phyloP scores from a whole-genome alignment of 2,329 filamentous ascomycete species.

The Fusarium scirpi region DNA sequence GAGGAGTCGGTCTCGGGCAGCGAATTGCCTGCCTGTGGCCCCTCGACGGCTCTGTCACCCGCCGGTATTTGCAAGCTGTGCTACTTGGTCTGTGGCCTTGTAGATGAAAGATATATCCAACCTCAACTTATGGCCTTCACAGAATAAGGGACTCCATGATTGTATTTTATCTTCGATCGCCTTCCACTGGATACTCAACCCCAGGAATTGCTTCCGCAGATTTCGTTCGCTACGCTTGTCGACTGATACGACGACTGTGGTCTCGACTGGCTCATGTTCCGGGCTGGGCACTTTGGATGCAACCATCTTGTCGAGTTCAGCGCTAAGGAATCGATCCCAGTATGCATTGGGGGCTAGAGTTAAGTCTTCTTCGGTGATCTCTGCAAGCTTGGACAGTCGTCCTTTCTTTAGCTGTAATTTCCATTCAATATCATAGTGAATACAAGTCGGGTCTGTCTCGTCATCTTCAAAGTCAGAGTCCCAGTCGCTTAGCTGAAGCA shows the following conservation, averaged over 20 bases:
- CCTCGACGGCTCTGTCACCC: neutral
- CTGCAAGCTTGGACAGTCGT: slow-evolving; percentile 1
- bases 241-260: neutral
- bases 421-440: slow-evolving; percentile 24
- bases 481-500: slow-evolving; percentile 20
- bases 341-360: slow-evolving; percentile 16
- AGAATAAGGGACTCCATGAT: too few relatives aligned
- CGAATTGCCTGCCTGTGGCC: neutral
- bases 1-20: neutral
- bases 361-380: slow-evolving; percentile 17
- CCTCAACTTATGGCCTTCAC: too few relatives aligned
- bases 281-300: neutral
- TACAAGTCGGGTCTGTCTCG: slow-evolving; percentile 13
- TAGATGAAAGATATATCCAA: too few relatives aligned
- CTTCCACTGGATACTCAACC: too few relatives aligned
- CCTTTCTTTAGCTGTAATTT: slow-evolving; percentile 22
- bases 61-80: too few relatives aligned
- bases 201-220: neutral
- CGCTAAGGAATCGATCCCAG: slow-evolving; percentile 9
- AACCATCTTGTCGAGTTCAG: slow-evolving; percentile 6
- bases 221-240: neutral
- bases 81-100: too few relatives aligned
- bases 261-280: slow-evolving; percentile 14
- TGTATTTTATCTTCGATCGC: too few relatives aligned
- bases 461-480: slow-evolving; percentile 11